These are phyloP conservation scores for Zopfochytrium polystomum DNA, from an alignment of 371 early-diverging fungal genomes.

Conservation along the genomic window DNA sequence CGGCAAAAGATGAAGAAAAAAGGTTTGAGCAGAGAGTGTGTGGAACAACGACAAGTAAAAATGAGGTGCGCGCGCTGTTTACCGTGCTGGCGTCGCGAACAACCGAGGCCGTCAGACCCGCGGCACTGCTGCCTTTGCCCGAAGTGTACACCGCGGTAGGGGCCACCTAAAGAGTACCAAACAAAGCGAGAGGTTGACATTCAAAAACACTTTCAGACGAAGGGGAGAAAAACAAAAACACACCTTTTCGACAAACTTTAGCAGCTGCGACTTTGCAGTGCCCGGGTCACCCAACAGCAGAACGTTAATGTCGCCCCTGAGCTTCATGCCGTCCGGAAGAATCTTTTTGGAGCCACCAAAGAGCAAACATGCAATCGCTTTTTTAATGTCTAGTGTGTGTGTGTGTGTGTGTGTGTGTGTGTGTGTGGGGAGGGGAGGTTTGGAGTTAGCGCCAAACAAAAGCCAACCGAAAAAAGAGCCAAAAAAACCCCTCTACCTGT, in stretches of 20 bases:
- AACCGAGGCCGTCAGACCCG: constrained; percentile 88
- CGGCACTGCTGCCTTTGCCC: constrained; percentile 86
- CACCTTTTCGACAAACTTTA: constrained; percentile 97
- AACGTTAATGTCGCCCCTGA: constrained; percentile 99
- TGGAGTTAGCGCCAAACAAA: background rate
- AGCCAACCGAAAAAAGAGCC: background rate
- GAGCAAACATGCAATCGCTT: constrained; percentile 93
- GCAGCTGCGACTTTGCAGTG: constrained; percentile 98
- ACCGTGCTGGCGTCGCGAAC: constrained; percentile 77
- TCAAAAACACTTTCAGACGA: background rate
- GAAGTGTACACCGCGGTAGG: constrained; percentile 94
- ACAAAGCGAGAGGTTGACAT: background rate
- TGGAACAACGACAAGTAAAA: too few relatives aligned
- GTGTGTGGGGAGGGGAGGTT: too few relatives aligned
- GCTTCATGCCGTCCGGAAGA: constrained; percentile 92
- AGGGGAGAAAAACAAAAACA: background rate
- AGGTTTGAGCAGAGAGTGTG: background rate
- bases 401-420: background rate
- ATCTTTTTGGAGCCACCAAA: constrained; percentile 97
- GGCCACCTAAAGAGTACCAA: constrained; percentile 55
- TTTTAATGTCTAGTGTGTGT: constrained; percentile 85
- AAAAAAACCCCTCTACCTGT: constrained; percentile 45
- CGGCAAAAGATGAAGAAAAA: background rate
- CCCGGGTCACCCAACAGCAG: constrained; percentile 99
- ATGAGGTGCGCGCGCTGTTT: too few relatives aligned